Percentiles rank a stretch among this genome's conserved stretches.
Conservation (phyloP, 768 basidiomycete genomes). For the Hypholoma fasciculare region DNA sequence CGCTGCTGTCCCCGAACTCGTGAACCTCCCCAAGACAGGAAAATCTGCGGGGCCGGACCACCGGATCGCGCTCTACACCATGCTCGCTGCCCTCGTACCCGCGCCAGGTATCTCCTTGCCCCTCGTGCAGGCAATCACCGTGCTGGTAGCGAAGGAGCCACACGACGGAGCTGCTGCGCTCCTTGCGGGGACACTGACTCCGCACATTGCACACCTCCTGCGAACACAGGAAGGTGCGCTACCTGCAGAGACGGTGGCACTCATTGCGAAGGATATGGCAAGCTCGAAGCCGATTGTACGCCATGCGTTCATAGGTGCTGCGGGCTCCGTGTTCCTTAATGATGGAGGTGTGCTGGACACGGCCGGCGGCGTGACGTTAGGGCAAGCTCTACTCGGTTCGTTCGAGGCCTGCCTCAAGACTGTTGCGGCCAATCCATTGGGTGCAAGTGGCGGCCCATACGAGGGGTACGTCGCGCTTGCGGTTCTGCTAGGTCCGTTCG, state of each 20-base stretch:
- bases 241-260: slow-evolving; percentile 39
- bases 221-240: slow-evolving; percentile 32
- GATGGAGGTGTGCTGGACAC: slow-evolving; percentile 37
- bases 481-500: slow-evolving; percentile 62
- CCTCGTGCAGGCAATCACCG: slow-evolving; percentile 45
- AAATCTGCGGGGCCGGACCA: slow-evolving; percentile 91
- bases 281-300: slow-evolving; percentile 60
- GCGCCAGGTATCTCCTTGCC: slow-evolving; percentile 38
- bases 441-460: slow-evolving; percentile 61
- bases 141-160: slow-evolving; percentile 68
- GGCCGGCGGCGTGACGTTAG: slow-evolving; percentile 49
- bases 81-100: slow-evolving; percentile 60
- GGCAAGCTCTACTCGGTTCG: slow-evolving; percentile 52
- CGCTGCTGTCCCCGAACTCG: slow-evolving; percentile 59
- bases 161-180: slow-evolving; percentile 63
- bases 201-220: slow-evolving; percentile 62
- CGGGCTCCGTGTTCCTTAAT: slow-evolving; percentile 60
- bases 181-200: slow-evolving; percentile 53
- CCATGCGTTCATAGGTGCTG: slow-evolving; percentile 61
- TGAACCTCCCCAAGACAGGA: slow-evolving; percentile 74
- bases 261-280: slow-evolving; percentile 73
- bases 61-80: slow-evolving; percentile 75
- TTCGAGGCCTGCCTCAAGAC: slow-evolving; percentile 74
- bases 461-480: slow-evolving; percentile 85
- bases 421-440: slow-evolving; percentile 60